Conservation (phyloP, 176 grass and related monocot species). For the Triticum aestivum region DNA sequence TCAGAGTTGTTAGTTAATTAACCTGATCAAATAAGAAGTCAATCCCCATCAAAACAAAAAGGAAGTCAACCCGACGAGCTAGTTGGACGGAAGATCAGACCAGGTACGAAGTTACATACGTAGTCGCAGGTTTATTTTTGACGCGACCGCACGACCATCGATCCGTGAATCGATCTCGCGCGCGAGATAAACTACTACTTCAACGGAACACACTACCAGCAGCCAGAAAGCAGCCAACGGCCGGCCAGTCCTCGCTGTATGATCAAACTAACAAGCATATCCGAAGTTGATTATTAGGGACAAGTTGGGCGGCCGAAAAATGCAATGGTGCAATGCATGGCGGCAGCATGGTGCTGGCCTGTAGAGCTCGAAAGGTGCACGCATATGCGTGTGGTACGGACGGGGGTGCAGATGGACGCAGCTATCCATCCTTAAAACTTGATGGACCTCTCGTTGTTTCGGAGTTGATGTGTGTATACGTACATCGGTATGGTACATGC, state of each 20-base stretch:
- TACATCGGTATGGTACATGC: background rate
- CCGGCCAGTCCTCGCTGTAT: background rate
- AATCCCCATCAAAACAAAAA: too few species aligned
- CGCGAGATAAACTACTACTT: too few species aligned
- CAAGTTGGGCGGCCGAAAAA: background rate
- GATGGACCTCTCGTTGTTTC: background rate
- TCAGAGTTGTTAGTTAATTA: too few species aligned
- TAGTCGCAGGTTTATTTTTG: background rate
- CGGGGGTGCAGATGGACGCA: background rate
- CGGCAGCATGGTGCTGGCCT: background rate
- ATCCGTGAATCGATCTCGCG: too few species aligned
- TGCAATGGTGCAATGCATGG: background rate
- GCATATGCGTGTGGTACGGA: background rate
- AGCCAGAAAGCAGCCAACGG: too few species aligned
- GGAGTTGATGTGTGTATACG: background rate
- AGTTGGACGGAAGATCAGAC: background rate
- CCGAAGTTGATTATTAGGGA: background rate
- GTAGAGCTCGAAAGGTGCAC: background rate
- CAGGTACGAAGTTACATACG: background rate
- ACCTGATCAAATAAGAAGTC: too few species aligned
- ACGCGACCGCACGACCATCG: background rate
- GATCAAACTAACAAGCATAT: background rate
- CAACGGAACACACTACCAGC: too few species aligned
- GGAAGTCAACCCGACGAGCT: too few species aligned
- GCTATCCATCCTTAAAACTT: background rate